These are phyloP conservation scores for Penicillium tannophilum DNA, from an alignment of 495 filamentous ascomycete species.

Conservation along the genomic window DNA sequence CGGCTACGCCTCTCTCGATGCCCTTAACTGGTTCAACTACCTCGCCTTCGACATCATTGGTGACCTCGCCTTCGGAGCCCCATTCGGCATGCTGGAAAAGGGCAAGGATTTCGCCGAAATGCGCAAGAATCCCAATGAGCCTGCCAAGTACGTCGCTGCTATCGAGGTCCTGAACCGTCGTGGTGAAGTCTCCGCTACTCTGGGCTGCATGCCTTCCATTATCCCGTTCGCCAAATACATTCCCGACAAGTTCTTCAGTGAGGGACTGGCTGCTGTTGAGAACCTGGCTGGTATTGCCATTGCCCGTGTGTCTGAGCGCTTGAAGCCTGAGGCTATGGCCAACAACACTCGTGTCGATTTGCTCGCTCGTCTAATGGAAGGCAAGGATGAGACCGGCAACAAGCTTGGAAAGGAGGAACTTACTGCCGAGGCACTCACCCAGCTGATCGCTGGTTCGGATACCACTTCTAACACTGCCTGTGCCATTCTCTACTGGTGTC, in stretches of 20 bases:
- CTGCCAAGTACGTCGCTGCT: constrained; percentile 50
- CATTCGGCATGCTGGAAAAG: constrained; percentile 57
- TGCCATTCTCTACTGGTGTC: constrained; percentile 77
- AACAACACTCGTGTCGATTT: constrained; percentile 72
- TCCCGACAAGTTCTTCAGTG: constrained; percentile 54
- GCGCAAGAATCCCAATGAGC: constrained; percentile 45
- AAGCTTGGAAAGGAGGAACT: constrained; percentile 75
- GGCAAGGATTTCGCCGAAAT: constrained; percentile 63
- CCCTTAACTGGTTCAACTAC: constrained; percentile 92
- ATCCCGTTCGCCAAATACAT: constrained; percentile 55
- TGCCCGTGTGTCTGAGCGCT: constrained; percentile 73
- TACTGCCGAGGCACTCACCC: constrained; percentile 85
- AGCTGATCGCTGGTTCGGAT: constrained; percentile 88
- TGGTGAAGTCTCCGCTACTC: constrained; percentile 54
- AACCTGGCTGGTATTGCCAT: constrained; percentile 67
- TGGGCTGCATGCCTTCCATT: constrained; percentile 48
- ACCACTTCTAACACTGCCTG: constrained; percentile 90
- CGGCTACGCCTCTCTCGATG: constrained; percentile 67
- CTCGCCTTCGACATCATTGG: constrained; percentile 93
- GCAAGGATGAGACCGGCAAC: constrained; percentile 76
- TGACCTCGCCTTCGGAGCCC: constrained; percentile 54
- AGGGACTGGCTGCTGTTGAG: constrained; percentile 52
- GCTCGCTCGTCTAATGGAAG: constrained; percentile 82
- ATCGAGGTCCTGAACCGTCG: constrained; percentile 59
- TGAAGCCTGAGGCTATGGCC: constrained; percentile 61